Conservation (phyloP, 2,329 filamentous ascomycete genomes). For the Clonostachys chloroleuca region DNA sequence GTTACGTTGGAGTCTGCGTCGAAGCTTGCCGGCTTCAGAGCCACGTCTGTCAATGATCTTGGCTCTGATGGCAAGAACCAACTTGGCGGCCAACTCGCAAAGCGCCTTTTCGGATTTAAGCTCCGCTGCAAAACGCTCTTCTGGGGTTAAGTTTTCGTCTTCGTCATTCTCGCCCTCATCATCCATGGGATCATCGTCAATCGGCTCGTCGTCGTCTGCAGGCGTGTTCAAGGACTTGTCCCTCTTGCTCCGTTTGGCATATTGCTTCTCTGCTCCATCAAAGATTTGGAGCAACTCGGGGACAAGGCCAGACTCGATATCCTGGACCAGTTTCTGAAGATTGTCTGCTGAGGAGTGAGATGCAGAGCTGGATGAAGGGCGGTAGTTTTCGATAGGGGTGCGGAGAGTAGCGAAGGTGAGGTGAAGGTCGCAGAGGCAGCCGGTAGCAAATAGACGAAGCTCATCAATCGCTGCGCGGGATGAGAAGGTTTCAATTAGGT, state of each 20-base stretch:
- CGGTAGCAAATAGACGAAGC: conserved; percentile 70
- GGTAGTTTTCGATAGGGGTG: conserved; percentile 39
- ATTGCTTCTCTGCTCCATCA: conserved; percentile 69
- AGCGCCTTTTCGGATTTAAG: conserved; percentile 80
- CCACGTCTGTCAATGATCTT: conserved; percentile 66
- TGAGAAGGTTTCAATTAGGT: conserved; percentile 64
- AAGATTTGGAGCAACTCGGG: conserved; percentile 75
- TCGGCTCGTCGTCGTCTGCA: conserved; percentile 68
- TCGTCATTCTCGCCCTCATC: conserved; percentile 49
- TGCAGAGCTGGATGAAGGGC: conserved; percentile 14
- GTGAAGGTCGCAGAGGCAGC: conserved; percentile 77
- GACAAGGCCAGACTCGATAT: conserved; percentile 59
- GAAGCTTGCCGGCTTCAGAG: conserved; percentile 57
- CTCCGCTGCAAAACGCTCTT: conserved; percentile 57
- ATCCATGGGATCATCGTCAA: conserved; percentile 56
- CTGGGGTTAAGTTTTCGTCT: conserved; percentile 47
- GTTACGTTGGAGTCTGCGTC: conserved; percentile 72
- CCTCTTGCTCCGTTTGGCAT: conserved; percentile 64
- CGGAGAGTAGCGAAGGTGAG: conserved; percentile 73
- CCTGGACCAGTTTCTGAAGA: conserved; percentile 51
- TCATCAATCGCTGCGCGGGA: conserved; percentile 70
- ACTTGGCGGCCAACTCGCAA: conserved; percentile 80
- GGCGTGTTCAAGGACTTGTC: conserved; percentile 53
- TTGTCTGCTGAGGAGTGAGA: conserved; percentile 16
- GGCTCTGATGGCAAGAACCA: conserved; percentile 75